Base-by-base conservation (phyloP, 352 stramenopile species). In the Phytophthora ohioensis region DNA sequence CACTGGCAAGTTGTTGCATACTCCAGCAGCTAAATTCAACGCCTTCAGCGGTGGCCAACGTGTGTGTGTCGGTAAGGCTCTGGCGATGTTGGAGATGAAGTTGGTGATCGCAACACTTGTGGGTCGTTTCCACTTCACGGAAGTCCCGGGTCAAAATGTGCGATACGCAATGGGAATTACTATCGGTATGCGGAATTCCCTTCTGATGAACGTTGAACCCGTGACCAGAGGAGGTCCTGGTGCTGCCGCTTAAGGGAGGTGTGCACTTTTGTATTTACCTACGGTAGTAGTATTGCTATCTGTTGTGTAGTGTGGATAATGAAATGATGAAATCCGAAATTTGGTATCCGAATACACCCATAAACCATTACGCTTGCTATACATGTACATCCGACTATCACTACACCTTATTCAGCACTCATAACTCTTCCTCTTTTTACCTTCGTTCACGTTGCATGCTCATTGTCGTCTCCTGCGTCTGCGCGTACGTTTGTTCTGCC, bases 81-180 rank as follows among this genome's bases (percentile, higher is more conserved):
- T 93, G 31, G 81, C 84, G 4, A 86, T 93, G 72, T 38, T 93
- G n/a, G 82, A 93, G 75, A 88, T 91, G 74, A 91, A 92, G 51
- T 69, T 91, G 3, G 69, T 82, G 43, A 71, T 81, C 21, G 81
- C 84, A 9, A 79, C 64, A 27, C 57, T 93, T 13, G 55, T 92
- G 2, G 73, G 71, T 30, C 67, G 69, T 32, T 91, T 91, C 71
- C 76, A 89, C 36, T 53, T 90, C 21, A 55, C 31, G 1, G 58
- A 76, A 61, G 51, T 76, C 2, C 71, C 73, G 45, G 64, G 55
- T 0, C 69, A 83, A 30, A 57, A 79, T 6, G 66, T 83, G 5
- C 65, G 69, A 1, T 81, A 81, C 41, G 53, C 66, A 1, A 71
- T 75, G 57, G 72, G 72, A 6, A 80, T 84, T 21, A 83, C 73